Percentiles rank a stretch among this genome's conserved stretches.
Evolutionary conservation across 495 filamentous ascomycete species (phyloP).

Genomic region (Wilcoxina mikolae): DNA sequence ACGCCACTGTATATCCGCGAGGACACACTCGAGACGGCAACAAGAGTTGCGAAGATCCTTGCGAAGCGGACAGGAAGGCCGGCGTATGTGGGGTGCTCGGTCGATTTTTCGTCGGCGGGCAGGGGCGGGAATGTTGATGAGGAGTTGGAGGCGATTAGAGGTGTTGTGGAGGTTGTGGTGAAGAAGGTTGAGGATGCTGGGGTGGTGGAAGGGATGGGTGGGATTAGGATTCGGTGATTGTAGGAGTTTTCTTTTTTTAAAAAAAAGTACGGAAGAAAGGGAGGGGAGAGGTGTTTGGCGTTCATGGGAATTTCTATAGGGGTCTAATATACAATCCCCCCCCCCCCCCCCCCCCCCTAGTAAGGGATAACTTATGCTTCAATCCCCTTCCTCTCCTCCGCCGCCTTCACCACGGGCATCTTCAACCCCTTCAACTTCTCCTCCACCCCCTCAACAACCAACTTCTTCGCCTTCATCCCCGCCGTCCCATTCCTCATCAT

Average conservation of each 20-base stretch:
- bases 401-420: background rate
- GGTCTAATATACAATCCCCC: background rate
- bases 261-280: background rate
- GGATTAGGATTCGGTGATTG: background rate
- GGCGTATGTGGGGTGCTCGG: slow-evolving; percentile 71
- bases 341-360: too few relatives aligned
- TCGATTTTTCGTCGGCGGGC: slow-evolving; percentile 49
- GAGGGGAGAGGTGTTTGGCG: background rate
- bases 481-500: background rate
- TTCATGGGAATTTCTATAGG: background rate
- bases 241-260: background rate
- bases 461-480: background rate
- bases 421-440: background rate
- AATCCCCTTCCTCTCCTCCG: background rate
- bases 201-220: background rate
- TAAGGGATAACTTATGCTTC: background rate
- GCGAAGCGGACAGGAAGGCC: slow-evolving; percentile 53
- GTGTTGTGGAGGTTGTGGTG: slow-evolving; percentile 54
- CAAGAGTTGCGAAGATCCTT: slow-evolving; percentile 67
- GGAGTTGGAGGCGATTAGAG: slow-evolving; percentile 76
- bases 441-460: background rate
- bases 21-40: slow-evolving; percentile 69
- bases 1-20: slow-evolving; percentile 65
- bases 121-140: slow-evolving; percentile 72
- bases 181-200: slow-evolving; percentile 34